Percentiles rank a stretch among this genome's conserved stretches.
Conservation (phyloP, 768 basidiomycete species). For the Collybia nuda region DNA sequence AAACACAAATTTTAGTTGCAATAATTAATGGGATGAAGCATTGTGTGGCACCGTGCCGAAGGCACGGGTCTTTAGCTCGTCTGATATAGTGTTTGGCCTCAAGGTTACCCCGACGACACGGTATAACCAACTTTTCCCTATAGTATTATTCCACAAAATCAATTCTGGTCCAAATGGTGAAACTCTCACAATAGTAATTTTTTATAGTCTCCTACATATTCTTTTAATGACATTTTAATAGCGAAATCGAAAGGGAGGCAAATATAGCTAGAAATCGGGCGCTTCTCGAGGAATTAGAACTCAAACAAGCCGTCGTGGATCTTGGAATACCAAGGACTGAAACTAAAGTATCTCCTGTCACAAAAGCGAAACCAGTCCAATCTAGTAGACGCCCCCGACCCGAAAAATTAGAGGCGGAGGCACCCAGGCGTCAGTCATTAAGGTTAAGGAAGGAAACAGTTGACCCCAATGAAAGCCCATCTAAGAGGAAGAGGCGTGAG, state of each 20-base stretch:
- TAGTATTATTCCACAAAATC: too few species aligned
- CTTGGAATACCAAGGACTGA: conserved; percentile 46
- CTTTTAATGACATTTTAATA: conserved; percentile 10
- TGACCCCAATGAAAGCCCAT: conserved; percentile 66
- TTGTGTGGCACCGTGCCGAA: too few species aligned
- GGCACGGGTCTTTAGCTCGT: too few species aligned
- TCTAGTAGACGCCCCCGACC: conserved; percentile 55
- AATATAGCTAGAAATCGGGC: conserved; percentile 83
- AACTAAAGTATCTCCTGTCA: conserved; percentile 29
- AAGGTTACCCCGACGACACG: too few species aligned
- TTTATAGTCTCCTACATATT: background rate
- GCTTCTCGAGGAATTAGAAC: conserved; percentile 68
- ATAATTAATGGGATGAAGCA: too few species aligned
- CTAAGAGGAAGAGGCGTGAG: conserved; percentile 65
- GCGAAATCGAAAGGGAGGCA: conserved; percentile 73
- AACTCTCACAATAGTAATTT: conserved; percentile 53
- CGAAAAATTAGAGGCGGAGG: conserved; percentile 40
- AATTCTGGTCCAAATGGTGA: conserved; percentile 33
- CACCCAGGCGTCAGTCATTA: conserved; percentile 66
- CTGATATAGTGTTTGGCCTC: too few species aligned
- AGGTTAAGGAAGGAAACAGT: conserved; percentile 48
- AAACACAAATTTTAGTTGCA: too few species aligned
- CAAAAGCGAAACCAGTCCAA: conserved; percentile 62
- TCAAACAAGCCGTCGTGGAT: conserved; percentile 52
- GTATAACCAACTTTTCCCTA: too few species aligned